Evolutionary conservation across 495 filamentous ascomycete genomes (phyloP).

Genomic region (Neurospora sp.): DNA sequence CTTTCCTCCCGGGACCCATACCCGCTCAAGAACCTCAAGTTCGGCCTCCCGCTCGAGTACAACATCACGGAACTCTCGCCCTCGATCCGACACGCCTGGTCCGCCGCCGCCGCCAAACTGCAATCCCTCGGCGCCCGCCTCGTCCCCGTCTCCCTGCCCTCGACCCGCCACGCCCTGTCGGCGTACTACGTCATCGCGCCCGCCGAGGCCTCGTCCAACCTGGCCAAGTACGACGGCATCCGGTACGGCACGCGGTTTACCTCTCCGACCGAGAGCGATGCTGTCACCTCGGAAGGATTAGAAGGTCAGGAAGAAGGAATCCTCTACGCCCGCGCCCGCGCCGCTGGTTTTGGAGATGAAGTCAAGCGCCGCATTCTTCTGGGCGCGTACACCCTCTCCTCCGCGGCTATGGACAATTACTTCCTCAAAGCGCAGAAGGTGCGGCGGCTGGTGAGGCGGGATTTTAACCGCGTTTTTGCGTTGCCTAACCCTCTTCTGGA

Average conservation of each 20-base stretch:
- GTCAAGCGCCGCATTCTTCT: conserved; percentile 79
- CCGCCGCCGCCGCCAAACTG: conserved; percentile 45
- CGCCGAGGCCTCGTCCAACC: conserved; percentile 90
- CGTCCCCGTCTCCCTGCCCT: conserved; percentile 68
- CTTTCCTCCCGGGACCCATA: background rate
- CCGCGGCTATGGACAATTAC: conserved; percentile 88
- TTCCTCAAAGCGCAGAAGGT: conserved; percentile 90
- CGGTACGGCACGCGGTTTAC: conserved; percentile 60
- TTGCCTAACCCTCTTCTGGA: conserved; percentile 51
- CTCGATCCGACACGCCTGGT: conserved; percentile 60
- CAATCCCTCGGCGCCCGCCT: conserved; percentile 54
- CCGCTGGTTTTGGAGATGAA: conserved; percentile 67
- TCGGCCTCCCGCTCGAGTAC: conserved; percentile 80
- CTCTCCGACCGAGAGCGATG: background rate
- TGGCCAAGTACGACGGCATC: conserved; percentile 95
- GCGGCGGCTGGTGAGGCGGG: conserved; percentile 68
- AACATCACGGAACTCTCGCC: conserved; percentile 70
- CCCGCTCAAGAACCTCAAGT: conserved; percentile 33
- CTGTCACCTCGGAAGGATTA: conserved; percentile 9
- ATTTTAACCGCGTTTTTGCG: conserved; percentile 73
- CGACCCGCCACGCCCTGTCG: conserved; percentile 73
- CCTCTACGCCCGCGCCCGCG: conserved; percentile 67
- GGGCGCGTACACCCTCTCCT: conserved; percentile 83
- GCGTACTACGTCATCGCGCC: conserved; percentile 94
- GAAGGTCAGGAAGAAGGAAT: conserved; percentile 32